A percentile compares a stretch with the other conserved stretches of the same genome.
phyloP scores from a whole-genome alignment of 192 early-diverging fungal species.

The Coemansia sp. region DNA sequence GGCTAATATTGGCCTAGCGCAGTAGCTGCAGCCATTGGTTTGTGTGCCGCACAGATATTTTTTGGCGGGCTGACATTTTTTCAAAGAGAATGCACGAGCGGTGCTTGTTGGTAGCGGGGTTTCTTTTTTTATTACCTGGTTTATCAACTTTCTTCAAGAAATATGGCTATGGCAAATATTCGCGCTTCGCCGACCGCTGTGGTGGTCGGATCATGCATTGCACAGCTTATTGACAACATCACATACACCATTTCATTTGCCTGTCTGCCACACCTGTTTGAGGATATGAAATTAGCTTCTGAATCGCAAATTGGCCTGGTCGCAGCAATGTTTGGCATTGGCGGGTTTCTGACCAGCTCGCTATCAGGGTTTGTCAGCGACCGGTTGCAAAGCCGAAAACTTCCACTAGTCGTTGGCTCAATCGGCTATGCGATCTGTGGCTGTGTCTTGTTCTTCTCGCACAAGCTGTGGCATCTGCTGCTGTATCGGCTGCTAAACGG shows the following conservation, averaged over 20 bases:
- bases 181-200: conserved; percentile 26
- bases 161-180: background rate
- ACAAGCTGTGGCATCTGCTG: conserved; percentile 41
- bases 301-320: conserved; percentile 35
- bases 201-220: conserved; percentile 29
- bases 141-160: background rate
- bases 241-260: conserved; percentile 44
- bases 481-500: conserved; percentile 44
- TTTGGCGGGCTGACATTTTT: background rate
- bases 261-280: conserved; percentile 45
- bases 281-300: conserved; percentile 43
- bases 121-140: background rate
- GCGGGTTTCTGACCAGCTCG: conserved; percentile 35
- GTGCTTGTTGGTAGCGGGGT: background rate
- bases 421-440: conserved; percentile 27
- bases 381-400: conserved; percentile 31
- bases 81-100: background rate
- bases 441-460: conserved; percentile 29
- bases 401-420: conserved; percentile 30
- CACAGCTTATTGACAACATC: conserved; percentile 37
- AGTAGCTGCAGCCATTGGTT: background rate
- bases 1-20: background rate
- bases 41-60: background rate
- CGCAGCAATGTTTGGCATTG: conserved; percentile 41
- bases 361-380: conserved; percentile 42